Conservation (phyloP, 2,329 filamentous ascomycete genomes). For the Colletotrichum noveboracense region DNA sequence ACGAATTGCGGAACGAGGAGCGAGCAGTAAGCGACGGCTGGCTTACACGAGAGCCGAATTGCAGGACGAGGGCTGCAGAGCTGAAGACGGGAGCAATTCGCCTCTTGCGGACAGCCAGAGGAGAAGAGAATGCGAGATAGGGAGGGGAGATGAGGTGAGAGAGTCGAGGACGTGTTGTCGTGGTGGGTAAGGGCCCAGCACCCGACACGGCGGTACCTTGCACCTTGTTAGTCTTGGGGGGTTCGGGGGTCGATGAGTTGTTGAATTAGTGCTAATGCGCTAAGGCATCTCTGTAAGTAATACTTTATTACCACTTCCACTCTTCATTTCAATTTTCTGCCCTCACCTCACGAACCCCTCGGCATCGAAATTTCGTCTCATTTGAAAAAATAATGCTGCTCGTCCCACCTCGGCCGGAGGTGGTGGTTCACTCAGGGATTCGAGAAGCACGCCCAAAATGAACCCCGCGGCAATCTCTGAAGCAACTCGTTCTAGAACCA, state of each 20-base stretch:
- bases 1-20: conserved; percentile 1
- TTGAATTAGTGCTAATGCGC: conserved; percentile 15
- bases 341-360: neutral
- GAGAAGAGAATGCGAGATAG: neutral
- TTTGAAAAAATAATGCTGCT: neutral
- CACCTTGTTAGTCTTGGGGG: neutral
- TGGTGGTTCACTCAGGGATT: neutral
- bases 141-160: neutral
- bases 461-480: neutral
- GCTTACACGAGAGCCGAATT: neutral
- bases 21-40: neutral
- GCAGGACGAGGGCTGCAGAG: neutral
- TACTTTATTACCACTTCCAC: conserved; percentile 3
- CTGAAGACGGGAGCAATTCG: neutral
- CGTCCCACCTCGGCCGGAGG: neutral
- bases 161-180: neutral
- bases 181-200: neutral
- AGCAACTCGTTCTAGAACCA: neutral
- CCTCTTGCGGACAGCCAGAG: neutral
- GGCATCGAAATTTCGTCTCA: neutral
- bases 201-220: neutral
- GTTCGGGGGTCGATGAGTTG: conserved; percentile 6
- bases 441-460: neutral
- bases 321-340: neutral
- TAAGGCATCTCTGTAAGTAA: neutral